These are phyloP conservation scores for Plectosphaerella sp. DNA, from an alignment of 2,329 filamentous ascomycete species.

Conservation along the genomic window DNA sequence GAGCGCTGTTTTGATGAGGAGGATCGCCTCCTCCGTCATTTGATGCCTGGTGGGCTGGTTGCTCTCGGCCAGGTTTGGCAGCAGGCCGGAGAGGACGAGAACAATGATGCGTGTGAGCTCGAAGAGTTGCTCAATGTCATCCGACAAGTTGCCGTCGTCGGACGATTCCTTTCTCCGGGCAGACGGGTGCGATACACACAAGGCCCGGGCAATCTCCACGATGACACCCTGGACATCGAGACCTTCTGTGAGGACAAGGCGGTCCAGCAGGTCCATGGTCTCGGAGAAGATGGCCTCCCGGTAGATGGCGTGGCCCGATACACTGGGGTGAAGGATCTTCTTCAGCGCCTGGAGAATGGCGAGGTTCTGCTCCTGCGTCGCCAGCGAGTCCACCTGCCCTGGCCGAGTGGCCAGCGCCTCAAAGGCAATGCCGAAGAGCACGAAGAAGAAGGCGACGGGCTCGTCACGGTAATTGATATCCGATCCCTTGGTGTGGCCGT, in stretches of 20 bases:
- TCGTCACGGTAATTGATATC: constrained; percentile 98
- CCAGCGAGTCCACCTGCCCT: constrained; percentile 59
- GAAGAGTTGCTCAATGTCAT: constrained; percentile 97
- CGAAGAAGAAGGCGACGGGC: constrained; percentile 97
- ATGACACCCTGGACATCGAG: constrained; percentile 87
- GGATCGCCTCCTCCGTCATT: constrained; percentile 81
- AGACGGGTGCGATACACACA: constrained; percentile 88
- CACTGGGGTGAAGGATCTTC: constrained; percentile 90
- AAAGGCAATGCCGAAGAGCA: constrained; percentile 93
- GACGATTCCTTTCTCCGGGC: constrained; percentile 64
- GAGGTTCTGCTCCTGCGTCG: constrained; percentile 72
- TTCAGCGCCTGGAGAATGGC: constrained; percentile 88
- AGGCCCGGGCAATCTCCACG: constrained; percentile 84
- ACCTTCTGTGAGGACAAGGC: constrained; percentile 86
- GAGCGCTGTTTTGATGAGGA: constrained; percentile 73
- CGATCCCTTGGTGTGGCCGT: constrained; percentile 55
- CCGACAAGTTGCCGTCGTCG: constrained; percentile 76
- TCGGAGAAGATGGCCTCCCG: constrained; percentile 94
- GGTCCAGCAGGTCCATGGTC: constrained; percentile 92
- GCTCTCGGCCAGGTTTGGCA: constrained; percentile 74
- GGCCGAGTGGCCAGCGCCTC: constrained; percentile 87
- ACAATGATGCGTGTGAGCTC: constrained; percentile 96
- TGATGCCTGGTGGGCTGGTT: constrained; percentile 65
- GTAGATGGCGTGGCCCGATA: constrained; percentile 95
- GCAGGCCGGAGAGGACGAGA: constrained; percentile 78